Percentiles rank a stretch among this genome's conserved stretches.
phyloP scores from a whole-genome alignment of 768 basidiomycete genomes.

The Ramaria sp. region DNA sequence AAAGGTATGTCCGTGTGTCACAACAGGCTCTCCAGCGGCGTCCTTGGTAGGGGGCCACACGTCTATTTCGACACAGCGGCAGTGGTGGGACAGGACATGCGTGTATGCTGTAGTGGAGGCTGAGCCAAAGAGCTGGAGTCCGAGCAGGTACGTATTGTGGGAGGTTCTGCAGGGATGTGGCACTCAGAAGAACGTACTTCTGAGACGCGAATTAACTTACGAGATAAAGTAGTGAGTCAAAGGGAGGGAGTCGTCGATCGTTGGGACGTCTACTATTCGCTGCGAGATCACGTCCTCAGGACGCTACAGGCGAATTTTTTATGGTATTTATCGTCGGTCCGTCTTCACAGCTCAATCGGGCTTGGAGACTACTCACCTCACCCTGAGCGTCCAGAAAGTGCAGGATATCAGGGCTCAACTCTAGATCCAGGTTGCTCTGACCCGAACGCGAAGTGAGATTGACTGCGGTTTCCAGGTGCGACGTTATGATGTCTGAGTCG shows the following conservation, averaged over 20 bases:
- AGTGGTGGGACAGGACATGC: constrained; percentile 39
- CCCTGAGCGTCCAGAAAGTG: constrained; percentile 23
- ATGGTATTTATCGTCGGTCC: neutral
- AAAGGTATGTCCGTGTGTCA: constrained; percentile 53
- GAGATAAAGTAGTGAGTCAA: constrained; percentile 49
- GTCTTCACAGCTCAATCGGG: neutral
- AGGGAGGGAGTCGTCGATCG: constrained; percentile 34
- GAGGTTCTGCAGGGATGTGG: constrained; percentile 32
- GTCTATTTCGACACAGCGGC: constrained; percentile 57
- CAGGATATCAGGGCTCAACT: constrained; percentile 27
- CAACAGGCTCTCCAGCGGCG: constrained; percentile 30
- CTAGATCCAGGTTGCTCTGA: neutral
- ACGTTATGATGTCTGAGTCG: neutral
- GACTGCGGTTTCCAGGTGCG: neutral
- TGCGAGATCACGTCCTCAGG: constrained; percentile 25
- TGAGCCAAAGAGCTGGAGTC: constrained; percentile 44
- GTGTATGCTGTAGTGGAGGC: constrained; percentile 44
- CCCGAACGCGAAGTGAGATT: neutral
- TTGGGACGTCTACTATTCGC: constrained; percentile 22
- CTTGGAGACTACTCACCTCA: constrained; percentile 18
- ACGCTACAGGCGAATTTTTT: constrained; percentile 16
- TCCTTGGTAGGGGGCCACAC: constrained; percentile 46
- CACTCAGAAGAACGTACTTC: neutral
- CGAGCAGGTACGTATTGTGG: constrained; percentile 57
- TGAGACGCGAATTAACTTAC: constrained; percentile 4